phyloP scores from a whole-genome alignment of 164 flowering plant genomes.

The Echeveria elegans region DNA sequence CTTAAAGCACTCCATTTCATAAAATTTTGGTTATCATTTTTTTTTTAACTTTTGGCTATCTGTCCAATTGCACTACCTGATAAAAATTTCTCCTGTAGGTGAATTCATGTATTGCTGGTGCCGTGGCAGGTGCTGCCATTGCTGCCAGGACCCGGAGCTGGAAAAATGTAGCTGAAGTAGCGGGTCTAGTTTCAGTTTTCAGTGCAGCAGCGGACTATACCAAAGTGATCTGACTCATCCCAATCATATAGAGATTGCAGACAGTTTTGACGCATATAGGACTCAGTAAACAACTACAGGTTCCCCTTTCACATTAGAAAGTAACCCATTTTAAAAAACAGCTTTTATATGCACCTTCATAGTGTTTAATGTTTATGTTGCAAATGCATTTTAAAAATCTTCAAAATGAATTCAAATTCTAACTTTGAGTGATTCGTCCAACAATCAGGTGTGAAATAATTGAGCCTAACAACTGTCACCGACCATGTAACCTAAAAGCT shows the following conservation, averaged over 20 bases:
- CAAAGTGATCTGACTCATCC: conserved; percentile 18
- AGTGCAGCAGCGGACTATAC: conserved; percentile 42
- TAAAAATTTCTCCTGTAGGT: conserved; percentile 28
- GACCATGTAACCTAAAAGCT: neutral
- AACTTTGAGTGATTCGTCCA: neutral
- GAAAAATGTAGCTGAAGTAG: conserved; percentile 43
- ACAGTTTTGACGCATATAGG: neutral
- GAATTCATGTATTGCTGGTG: conserved; percentile 67
- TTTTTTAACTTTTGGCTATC: too few relatives aligned
- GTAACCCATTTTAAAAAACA: neutral
- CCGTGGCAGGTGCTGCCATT: conserved; percentile 57
- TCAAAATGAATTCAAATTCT: neutral
- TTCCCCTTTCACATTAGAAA: neutral
- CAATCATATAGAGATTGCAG: neutral
- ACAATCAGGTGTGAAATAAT: neutral
- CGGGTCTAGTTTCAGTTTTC: conserved; percentile 42
- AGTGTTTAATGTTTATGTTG: neutral
- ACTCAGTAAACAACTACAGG: neutral
- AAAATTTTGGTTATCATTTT: neutral
- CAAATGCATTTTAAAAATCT: neutral
- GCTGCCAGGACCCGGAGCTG: conserved; percentile 58
- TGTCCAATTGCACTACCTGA: neutral
- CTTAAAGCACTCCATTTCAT: neutral
- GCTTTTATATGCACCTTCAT: neutral
- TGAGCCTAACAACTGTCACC: neutral